Percentiles rank a stretch among this genome's conserved stretches.
Conservation (phyloP, 1,139 yeast species). For the Blastobotrys persicus region DNA sequence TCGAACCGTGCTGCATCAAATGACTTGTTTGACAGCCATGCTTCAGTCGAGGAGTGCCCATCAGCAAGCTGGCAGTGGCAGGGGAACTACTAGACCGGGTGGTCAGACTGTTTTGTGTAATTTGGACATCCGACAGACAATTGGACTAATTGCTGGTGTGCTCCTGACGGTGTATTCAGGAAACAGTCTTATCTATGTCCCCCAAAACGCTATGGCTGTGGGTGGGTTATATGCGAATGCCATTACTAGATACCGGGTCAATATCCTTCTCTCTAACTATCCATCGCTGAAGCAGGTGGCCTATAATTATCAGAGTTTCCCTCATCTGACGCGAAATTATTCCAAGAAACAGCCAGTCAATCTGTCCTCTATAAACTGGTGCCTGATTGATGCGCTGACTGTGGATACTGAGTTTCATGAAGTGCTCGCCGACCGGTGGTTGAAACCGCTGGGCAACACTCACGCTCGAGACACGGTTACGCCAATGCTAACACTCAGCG, state of each 20-base stretch:
- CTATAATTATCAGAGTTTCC: constrained; percentile 88
- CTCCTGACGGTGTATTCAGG: constrained; percentile 84
- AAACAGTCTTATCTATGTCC: constrained; percentile 76
- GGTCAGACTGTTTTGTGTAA: constrained; percentile 55
- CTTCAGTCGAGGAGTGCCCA: constrained; percentile 49
- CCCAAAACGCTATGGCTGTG: constrained; percentile 67
- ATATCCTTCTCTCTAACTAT: constrained; percentile 78
- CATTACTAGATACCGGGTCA: constrained; percentile 66
- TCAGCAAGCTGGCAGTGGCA: constrained; percentile 21
- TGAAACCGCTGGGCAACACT: constrained; percentile 83
- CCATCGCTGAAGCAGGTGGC: constrained; percentile 90
- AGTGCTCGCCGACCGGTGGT: constrained; percentile 85
- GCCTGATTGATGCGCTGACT: constrained; percentile 83
- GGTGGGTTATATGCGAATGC: constrained; percentile 88
- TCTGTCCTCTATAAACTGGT: constrained; percentile 80
- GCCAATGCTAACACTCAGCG: constrained; percentile 85
- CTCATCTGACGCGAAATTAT: constrained; percentile 76
- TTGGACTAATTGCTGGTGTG: constrained; percentile 81
- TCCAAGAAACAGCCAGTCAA: constrained; percentile 78
- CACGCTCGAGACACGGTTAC: constrained; percentile 76
- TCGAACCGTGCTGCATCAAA: constrained; percentile 82
- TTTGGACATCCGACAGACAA: constrained; percentile 80
- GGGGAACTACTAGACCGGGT: constrained; percentile 9
- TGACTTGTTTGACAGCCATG: constrained; percentile 70
- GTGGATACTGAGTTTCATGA: constrained; percentile 94